Evolutionary conservation across 2,329 filamentous ascomycete genomes (phyloP), one percentile per base, ranked within the genome.

Genomic region (Penicillium aurantiogriseum): DNA sequence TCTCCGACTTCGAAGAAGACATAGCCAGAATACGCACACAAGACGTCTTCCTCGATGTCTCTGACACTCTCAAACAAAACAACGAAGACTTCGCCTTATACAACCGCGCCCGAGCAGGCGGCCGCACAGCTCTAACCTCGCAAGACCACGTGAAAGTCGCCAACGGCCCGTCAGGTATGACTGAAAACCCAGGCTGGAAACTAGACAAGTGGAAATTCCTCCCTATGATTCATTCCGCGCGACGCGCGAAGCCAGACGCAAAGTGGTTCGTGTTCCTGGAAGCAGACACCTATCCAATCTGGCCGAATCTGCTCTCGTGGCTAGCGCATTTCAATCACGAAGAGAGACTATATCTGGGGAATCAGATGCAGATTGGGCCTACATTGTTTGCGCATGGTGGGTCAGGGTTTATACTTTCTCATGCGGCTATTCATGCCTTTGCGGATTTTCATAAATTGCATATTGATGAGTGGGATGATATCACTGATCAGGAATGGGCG

Each of bases 261-360:
- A 79, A 79, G 48, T 85, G 82, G 82, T 85, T 79, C 57, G 71
- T 83, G 45, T 84, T 85, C 64, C 74, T 83, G 6, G 82, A 85
- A 62, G 77, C 80, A 2, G 83, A 85, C 63, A 83, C 81, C 0
- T 84, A 82, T 61, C 68, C 84, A 17, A 68, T 83, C 45, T 81
- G 81, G 74, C 69, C 74, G 45, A 81, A 81, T 53, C 62, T 84
- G 38, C 62, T 82, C n/a, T 70, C 72, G 15, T 85, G 80, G 80
- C 72, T 85, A 31, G 70, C 70, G 9, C 69, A 76, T 23, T 74
- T 80, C 50, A 76, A 85, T 61, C 60, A 77, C 1, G 64, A 63
- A 7, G 65, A 78, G 47, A 75, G 76, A 8, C 69, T 75, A 40
- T 85, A 84, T 65, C 72, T 83, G 23, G 82, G 80, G 13, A 79